Base-by-base conservation (phyloP, 441 rosid genomes). In the Eutrema salsugineum region DNA sequence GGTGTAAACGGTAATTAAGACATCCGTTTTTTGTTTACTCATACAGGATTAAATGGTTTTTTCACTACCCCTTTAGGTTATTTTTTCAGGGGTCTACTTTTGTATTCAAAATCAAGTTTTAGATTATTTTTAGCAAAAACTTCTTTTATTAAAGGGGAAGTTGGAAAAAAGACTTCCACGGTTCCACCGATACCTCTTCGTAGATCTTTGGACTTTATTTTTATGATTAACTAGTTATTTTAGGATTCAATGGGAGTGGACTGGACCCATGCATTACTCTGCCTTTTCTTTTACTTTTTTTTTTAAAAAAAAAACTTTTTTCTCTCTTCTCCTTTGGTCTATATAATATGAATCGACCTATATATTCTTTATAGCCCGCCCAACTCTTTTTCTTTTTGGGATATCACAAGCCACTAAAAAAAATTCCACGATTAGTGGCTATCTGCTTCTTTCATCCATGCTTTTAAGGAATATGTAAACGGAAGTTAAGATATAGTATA, bases 71-170 rank as follows among this genome's bases (percentile, higher is more conserved):
- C n/a, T n/a, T n/a, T n/a, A n/a, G n/a, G n/a, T n/a, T n/a, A n/a
- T n/a, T n/a, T n/a, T n/a, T n/a, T n/a, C n/a, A n/a, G n/a, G n/a
- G n/a, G n/a, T n/a, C n/a, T n/a, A n/a, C n/a, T n/a, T n/a, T n/a
- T n/a, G n/a, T n/a, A n/a, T n/a, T n/a, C n/a, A n/a, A n/a, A n/a
- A n/a, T n/a, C n/a, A n/a, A n/a, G n/a, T n/a, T n/a, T n/a, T n/a
- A n/a, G n/a, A n/a, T n/a, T n/a, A n/a, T n/a, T n/a, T n/a, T n/a
- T n/a, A n/a, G n/a, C n/a, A n/a, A n/a, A n/a, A n/a, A n/a, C n/a
- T n/a, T n/a, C n/a, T 65, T 73, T 73, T 59, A 49, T 19, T 39
- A 73, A 66, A 73, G 71, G 30, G 15, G 66, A 73, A 73, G 72
- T 57, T 58, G 44, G 63, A 67, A 49, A 66, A 66, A 54, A 73